Evolutionary conservation across 2,329 filamentous ascomycete genomes (phyloP).

Genomic region (Arthrobotrys musiformis): DNA sequence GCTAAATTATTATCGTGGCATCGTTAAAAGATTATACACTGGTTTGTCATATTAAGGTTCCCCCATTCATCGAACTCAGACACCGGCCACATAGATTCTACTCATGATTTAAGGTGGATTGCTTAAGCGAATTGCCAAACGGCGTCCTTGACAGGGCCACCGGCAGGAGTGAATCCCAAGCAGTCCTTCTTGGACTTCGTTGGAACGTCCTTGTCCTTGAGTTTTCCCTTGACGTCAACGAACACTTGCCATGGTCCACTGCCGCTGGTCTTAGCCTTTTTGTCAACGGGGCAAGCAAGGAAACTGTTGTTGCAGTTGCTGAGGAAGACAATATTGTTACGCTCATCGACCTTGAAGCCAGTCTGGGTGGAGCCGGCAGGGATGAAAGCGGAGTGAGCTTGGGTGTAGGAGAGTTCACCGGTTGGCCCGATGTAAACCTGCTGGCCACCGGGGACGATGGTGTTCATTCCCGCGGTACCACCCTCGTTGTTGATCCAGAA

Average conservation of each 20-base stretch:
- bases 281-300: constrained; percentile 64
- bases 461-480: constrained; percentile 62
- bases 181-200: constrained; percentile 38
- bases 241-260: constrained; percentile 63
- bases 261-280: constrained; percentile 49
- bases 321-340: constrained; percentile 60
- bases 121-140: constrained; percentile 40
- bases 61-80: background rate
- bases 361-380: constrained; percentile 67
- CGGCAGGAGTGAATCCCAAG: constrained; percentile 34
- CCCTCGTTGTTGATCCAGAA: constrained; percentile 62
- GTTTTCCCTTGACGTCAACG: constrained; percentile 60
- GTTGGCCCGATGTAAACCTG: constrained; percentile 69
- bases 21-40: background rate
- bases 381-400: constrained; percentile 68
- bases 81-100: background rate
- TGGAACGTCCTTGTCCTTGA: constrained; percentile 53
- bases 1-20: background rate
- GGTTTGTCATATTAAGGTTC: background rate
- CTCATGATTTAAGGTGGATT: background rate
- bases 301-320: constrained; percentile 63
- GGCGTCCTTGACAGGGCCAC: constrained; percentile 2
- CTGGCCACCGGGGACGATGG: constrained; percentile 73
- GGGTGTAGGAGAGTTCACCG: constrained; percentile 70
- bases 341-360: constrained; percentile 63